These are phyloP conservation scores for Shiraia sp. DNA, from an alignment of 2,329 filamentous ascomycete genomes.

Conservation along the genomic window DNA sequence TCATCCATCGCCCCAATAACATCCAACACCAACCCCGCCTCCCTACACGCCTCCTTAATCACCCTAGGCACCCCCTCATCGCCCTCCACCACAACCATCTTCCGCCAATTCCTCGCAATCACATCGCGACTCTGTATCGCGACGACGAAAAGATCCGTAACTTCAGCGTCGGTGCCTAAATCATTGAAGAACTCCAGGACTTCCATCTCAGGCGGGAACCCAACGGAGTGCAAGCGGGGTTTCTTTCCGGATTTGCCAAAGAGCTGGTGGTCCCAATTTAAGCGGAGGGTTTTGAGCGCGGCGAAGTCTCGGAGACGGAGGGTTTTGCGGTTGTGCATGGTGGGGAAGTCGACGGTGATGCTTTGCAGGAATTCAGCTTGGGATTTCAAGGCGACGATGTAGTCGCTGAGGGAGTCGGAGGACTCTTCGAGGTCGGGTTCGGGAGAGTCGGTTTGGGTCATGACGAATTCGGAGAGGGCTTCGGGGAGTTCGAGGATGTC, in stretches of 20 bases:
- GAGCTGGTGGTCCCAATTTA: constrained; percentile 39
- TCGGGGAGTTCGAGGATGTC: constrained; percentile 37
- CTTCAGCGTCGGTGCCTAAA: constrained; percentile 35
- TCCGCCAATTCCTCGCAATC: constrained; percentile 29
- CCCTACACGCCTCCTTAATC: constrained; percentile 30
- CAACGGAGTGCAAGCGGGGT: constrained; percentile 36
- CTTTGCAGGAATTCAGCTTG: constrained; percentile 32
- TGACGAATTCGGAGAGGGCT: constrained; percentile 37
- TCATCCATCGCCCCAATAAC: constrained; percentile 55
- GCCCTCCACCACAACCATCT: constrained; percentile 30
- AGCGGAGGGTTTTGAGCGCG: constrained; percentile 26
- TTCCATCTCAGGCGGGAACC: constrained; percentile 33
- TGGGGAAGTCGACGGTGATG: constrained; percentile 36
- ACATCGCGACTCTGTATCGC: constrained; percentile 32
- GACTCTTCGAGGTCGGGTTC: constrained; percentile 36
- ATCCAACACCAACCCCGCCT: constrained; percentile 23
- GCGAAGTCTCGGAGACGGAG: constrained; percentile 35
- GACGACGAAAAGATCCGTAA: constrained; percentile 30
- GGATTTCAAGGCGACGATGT: constrained; percentile 33
- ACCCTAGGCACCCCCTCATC: constrained; percentile 24
- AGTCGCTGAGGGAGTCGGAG: constrained; percentile 37
- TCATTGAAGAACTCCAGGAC: constrained; percentile 38
- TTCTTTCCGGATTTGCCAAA: constrained; percentile 39
- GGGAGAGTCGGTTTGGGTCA: constrained; percentile 37
- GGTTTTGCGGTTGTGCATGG: constrained; percentile 31